Evolutionary conservation across 2,329 filamentous ascomycete species (phyloP).

Genomic region (Mycosphaerelloides madeirae): DNA sequence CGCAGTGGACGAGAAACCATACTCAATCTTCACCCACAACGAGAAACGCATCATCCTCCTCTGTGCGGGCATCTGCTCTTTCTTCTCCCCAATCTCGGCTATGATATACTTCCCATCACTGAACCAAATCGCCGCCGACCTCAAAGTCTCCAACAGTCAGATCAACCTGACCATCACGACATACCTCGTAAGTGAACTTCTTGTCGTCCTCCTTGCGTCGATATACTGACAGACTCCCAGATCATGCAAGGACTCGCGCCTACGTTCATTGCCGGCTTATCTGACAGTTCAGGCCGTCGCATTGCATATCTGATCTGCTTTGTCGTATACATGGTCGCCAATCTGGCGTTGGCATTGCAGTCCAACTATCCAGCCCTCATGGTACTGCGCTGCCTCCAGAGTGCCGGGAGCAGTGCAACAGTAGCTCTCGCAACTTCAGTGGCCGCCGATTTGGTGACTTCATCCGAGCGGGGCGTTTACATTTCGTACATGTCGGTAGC

Average conservation of each 20-base stretch:
- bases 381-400: slow-evolving; percentile 40
- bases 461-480: slow-evolving; percentile 29
- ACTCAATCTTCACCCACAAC: slow-evolving; percentile 17
- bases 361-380: slow-evolving; percentile 38
- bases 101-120: slow-evolving; percentile 47
- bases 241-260: slow-evolving; percentile 44
- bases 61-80: slow-evolving; percentile 11
- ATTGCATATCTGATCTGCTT: slow-evolving; percentile 38
- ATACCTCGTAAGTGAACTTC: not conserved
- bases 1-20: slow-evolving; percentile 13
- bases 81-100: slow-evolving; percentile 50
- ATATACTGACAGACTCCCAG: not conserved
- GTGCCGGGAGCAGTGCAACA: not conserved
- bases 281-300: slow-evolving; percentile 41
- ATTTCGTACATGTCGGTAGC: slow-evolving; percentile 34
- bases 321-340: slow-evolving; percentile 37
- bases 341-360: slow-evolving; percentile 38
- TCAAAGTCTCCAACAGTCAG: slow-evolving; percentile 33
- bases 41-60: slow-evolving; percentile 16
- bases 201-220: not conserved
- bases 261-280: slow-evolving; percentile 38
- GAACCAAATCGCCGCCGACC: slow-evolving; percentile 36
- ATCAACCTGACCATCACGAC: slow-evolving; percentile 40
- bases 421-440: slow-evolving; percentile 26
- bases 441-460: slow-evolving; percentile 32